phyloP scores from a whole-genome alignment of 208 protist species.

The Crithidia brevicula region DNA sequence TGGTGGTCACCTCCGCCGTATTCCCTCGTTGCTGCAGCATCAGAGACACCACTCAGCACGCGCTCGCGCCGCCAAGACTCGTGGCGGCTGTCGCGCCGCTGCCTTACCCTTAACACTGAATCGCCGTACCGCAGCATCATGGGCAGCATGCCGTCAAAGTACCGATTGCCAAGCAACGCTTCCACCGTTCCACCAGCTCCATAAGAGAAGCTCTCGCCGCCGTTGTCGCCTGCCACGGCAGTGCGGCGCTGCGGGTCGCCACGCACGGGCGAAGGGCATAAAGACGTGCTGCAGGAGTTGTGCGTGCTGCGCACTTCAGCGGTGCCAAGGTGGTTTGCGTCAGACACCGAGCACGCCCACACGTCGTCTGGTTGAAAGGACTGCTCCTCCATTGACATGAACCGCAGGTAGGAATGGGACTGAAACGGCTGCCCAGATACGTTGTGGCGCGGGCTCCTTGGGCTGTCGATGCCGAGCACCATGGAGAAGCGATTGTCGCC shows the following conservation, averaged over 20 bases:
- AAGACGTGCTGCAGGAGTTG: background rate
- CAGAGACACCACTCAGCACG: too few species aligned
- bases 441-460: background rate
- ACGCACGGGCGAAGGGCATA: background rate
- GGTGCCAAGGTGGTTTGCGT: background rate
- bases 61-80: too few species aligned
- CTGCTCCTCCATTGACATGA: conserved; percentile 7
- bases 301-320: background rate
- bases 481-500: conserved; percentile 15
- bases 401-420: conserved; percentile 13
- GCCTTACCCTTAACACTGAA: background rate
- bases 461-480: conserved; percentile 10
- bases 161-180: background rate
- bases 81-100: background rate
- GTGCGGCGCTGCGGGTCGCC: background rate
- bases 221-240: background rate
- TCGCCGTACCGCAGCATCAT: conserved; percentile 19
- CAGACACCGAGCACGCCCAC: conserved; percentile 16
- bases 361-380: conserved; percentile 9
- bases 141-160: conserved; percentile 16
- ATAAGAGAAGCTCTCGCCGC: background rate
- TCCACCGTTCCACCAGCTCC: background rate
- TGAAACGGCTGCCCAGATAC: background rate
- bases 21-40: too few species aligned
- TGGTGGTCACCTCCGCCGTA: too few species aligned